Conservation (phyloP, 169 alveolate genomes). For the Plasmodium relictum region DNA sequence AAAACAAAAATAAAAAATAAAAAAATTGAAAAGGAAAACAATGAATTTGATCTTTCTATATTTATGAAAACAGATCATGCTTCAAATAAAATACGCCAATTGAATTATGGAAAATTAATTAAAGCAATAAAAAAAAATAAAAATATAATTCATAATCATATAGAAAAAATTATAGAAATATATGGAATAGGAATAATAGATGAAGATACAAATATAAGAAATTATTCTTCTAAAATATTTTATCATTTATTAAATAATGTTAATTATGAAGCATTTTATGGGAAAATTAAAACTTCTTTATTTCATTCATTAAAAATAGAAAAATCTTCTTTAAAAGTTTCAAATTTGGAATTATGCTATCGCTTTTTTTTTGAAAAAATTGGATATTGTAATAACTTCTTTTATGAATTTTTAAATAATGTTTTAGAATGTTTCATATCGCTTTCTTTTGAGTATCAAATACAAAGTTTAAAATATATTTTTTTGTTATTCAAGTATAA, state of each 20-base stretch:
- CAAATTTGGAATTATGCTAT: constrained; percentile 55
- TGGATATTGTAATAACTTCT: constrained; percentile 45
- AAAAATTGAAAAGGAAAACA: constrained; percentile 15
- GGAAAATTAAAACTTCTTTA: constrained; percentile 69
- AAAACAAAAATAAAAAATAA: constrained; percentile 47
- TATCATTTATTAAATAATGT: constrained; percentile 58
- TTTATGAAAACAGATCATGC: constrained; percentile 70
- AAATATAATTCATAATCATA: constrained; percentile 37
- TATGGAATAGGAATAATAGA: constrained; percentile 60
- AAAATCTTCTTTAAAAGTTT: constrained; percentile 16
- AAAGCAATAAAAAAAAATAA: constrained; percentile 47
- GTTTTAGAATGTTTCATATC: constrained; percentile 52
- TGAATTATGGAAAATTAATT: constrained; percentile 60
- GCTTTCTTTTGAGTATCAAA: constrained; percentile 21
- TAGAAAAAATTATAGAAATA: constrained; percentile 58
- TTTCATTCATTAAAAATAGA: constrained; percentile 54
- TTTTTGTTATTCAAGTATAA: constrained; percentile 49
- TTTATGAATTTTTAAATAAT: constrained; percentile 57
- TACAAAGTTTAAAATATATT: constrained; percentile 39
- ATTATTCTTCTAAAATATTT: constrained; percentile 71
- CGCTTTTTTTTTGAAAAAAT: constrained; percentile 56
- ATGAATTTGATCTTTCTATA: constrained; percentile 55
- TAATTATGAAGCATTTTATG: constrained; percentile 25
- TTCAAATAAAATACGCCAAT: constrained; percentile 70
- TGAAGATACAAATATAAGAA: constrained; percentile 60